Conservation (phyloP, 352 stramenopile genomes). For the Phytophthora fragariae region DNA sequence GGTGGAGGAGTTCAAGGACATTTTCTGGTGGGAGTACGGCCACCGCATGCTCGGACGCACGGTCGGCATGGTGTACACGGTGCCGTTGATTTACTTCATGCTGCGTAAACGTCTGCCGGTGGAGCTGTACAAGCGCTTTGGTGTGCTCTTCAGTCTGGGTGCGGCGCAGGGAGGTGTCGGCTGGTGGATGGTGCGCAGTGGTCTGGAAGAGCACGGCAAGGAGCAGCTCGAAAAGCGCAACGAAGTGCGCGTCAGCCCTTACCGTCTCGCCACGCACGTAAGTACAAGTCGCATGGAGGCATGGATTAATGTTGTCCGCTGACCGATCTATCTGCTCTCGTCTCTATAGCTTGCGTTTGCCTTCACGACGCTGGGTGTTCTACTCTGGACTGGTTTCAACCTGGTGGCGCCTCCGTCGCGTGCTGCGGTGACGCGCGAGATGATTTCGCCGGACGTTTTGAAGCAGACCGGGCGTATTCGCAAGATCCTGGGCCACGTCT, state of each 20-base stretch:
- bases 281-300: slow-evolving; percentile 8
- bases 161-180: slow-evolving; percentile 89
- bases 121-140: slow-evolving; percentile 78
- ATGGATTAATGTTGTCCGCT: background rate
- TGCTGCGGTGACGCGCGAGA: slow-evolving; percentile 68
- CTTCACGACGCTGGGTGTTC: slow-evolving; percentile 95
- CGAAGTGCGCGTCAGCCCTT: slow-evolving; percentile 98
- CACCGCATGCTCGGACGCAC: slow-evolving; percentile 98
- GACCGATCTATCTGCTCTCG: slow-evolving; percentile 8
- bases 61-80: slow-evolving; percentile 94
- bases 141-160: slow-evolving; percentile 66
- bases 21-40: slow-evolving; percentile 97
- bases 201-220: slow-evolving; percentile 94
- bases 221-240: slow-evolving; percentile 82
- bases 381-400: slow-evolving; percentile 96
- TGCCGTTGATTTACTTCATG: slow-evolving; percentile 95
- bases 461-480: slow-evolving; percentile 71
- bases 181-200: slow-evolving; percentile 99
- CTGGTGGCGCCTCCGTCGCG: slow-evolving; percentile 83
- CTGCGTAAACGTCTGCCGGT: slow-evolving; percentile 79
- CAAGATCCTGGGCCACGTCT: slow-evolving; percentile 67
- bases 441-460: slow-evolving; percentile 82
- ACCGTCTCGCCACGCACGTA: slow-evolving; percentile 96
- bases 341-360: slow-evolving; percentile 93
- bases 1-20: slow-evolving; percentile 98